Evolutionary conservation across 2,329 filamentous ascomycete species (phyloP).

Genomic region (Aspergillus eucalypticola): DNA sequence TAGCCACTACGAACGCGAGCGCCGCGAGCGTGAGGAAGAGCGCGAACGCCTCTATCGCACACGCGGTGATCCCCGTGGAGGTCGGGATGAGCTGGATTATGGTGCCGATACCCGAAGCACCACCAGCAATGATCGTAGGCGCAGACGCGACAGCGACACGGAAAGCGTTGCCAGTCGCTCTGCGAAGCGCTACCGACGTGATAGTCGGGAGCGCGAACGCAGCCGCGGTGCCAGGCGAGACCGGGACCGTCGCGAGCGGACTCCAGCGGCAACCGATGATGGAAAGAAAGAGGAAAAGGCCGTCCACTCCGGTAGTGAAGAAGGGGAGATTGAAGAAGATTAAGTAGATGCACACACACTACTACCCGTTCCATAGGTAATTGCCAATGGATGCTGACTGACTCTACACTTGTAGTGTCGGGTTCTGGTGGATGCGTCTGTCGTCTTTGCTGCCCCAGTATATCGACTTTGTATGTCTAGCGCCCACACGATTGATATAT

Average conservation of each 20-base stretch:
- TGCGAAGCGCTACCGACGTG: conserved; percentile 58
- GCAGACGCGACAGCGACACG: conserved; percentile 76
- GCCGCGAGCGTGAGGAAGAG: conserved; percentile 84
- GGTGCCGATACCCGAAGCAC: conserved; percentile 66
- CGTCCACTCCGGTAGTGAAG: conserved; percentile 86
- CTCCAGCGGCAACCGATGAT: conserved; percentile 33
- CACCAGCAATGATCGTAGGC: conserved; percentile 68
- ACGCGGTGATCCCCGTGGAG: conserved; percentile 76
- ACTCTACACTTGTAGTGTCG: no score
- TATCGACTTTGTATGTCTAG: no score
- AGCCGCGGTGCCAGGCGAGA: conserved; percentile 52
- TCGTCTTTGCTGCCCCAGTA: no score
- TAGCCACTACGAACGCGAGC: conserved; percentile 73
- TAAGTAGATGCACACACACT: conserved; percentile 22
- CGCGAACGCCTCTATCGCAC: conserved; percentile 81
- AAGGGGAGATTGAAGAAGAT: conserved; percentile 93
- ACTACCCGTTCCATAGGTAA: background rate
- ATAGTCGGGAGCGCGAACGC: conserved; percentile 41
- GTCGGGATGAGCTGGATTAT: conserved; percentile 87
- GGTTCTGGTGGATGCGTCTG: no score
- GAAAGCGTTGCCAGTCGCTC: conserved; percentile 61
- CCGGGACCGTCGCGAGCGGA: conserved; percentile 53
- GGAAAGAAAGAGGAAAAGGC: conserved; percentile 48
- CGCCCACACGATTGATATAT: no score
- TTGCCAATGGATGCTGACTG: background rate